Evolutionary conservation across 1,139 yeast genomes (phyloP), one percentile per base, ranked within the genome.

Genomic region (Suhomyces terraborum): DNA sequence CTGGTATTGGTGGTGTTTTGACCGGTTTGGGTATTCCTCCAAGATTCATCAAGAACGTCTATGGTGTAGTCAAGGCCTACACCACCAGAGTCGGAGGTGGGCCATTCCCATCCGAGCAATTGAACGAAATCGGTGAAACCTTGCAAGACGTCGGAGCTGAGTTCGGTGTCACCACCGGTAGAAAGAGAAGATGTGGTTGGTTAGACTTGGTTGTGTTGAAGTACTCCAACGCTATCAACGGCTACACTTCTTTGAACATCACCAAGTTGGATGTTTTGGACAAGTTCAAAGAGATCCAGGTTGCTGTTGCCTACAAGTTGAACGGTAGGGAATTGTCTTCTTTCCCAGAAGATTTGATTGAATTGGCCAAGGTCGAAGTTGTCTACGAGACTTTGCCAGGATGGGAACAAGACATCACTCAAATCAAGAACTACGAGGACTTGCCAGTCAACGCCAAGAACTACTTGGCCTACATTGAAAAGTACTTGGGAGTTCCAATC

Each of bases 101-200:
- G 49, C 98, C 99, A 26, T 93, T 93, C 86, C 98, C 99, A 49
- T 84, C 98, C 44, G 99, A 93, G 69, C 98, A 91, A 66, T 78
- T 91, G 63, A 89, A 93, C 64, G 82, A 73, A 31, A 79, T 73
- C 41, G 99, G 99, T 58, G 96, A 86, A 59, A 80, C 82, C 51
- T 76, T 93, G 59, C 98, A 94, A 67, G 69, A 75, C 38, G 87
- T 91, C 50, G 99, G 99, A 56, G 96, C 93, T 44, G 97, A 93
- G 69, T 88, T 64, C 60, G 99, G 99, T 67, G 99, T 93, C 52
- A 93, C 99, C 53, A 93, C 99, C 32, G 98, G 99, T 52, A 86
- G 99, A 75, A 91, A 91, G 79, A 87, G 99, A 75, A 84, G 99
- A 72, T 94, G 98, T 67, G 99, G 99, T 42, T 93, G 99, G 99